phyloP scores from a whole-genome alignment of 768 basidiomycete species.

The Antrodiella citrinella region DNA sequence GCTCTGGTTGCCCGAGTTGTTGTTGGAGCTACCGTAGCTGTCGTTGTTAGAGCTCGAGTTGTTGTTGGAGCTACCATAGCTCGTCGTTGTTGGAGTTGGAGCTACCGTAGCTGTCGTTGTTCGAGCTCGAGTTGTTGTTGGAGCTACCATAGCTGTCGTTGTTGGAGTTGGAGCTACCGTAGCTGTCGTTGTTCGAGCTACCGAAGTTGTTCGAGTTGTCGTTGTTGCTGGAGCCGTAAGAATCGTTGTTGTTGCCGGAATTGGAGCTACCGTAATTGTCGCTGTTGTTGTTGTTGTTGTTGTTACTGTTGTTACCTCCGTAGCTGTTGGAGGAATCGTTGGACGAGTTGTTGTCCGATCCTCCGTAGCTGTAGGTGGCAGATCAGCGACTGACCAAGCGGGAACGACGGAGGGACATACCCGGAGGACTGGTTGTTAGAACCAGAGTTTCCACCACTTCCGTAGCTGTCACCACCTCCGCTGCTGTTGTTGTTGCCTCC shows the following conservation, averaged over 20 bases:
- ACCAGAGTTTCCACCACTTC: constrained; percentile 5
- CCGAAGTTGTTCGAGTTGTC: constrained; percentile 18
- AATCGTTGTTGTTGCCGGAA: not conserved
- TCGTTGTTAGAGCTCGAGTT: not conserved
- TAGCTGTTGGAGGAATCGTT: constrained; percentile 1
- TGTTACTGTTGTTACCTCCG: constrained; percentile 3
- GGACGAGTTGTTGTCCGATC: constrained; percentile 8
- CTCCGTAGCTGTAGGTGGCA: constrained; percentile 3
- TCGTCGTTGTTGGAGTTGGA: constrained; percentile 8
- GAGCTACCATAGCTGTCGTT: constrained; percentile 8
- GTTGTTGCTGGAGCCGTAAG: constrained; percentile 1
- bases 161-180: constrained; percentile 5
- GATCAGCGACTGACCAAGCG: constrained; percentile 1
- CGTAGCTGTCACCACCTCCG: not conserved
- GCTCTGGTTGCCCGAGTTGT: constrained; percentile 15
- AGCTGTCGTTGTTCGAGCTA: constrained; percentile 13
- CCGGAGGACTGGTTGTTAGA: constrained; percentile 1
- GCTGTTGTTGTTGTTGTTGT: constrained; percentile 7
- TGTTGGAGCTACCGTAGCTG: constrained; percentile 17
- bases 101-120: constrained; percentile 2
- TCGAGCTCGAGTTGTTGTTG: not conserved
- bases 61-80: constrained; percentile 3
- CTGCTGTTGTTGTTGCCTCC: constrained; percentile 7
- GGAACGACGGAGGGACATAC: constrained; percentile 1
- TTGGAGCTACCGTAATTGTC: not conserved